Percentiles rank a stretch among this genome's conserved stretches.
Conservation (phyloP, 2,329 filamentous ascomycete genomes). For the Grosmannia penicillata region DNA sequence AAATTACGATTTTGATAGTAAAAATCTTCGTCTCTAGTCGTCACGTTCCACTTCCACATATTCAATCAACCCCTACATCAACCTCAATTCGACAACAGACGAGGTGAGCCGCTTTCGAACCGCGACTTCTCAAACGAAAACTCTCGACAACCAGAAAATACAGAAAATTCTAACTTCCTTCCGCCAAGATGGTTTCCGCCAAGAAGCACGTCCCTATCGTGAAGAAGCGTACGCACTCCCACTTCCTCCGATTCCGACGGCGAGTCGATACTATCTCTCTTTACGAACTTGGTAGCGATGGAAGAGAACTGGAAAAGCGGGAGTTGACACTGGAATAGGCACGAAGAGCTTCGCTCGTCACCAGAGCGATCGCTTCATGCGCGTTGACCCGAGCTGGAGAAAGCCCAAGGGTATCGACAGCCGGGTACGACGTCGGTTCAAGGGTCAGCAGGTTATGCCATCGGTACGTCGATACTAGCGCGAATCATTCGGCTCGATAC, state of each 20-base stretch:
- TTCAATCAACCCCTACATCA: background rate
- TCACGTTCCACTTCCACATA: background rate
- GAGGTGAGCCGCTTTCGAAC: background rate
- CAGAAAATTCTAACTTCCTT: background rate
- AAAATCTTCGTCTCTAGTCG: background rate
- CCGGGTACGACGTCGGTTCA: slow-evolving; percentile 92
- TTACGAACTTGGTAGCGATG: background rate
- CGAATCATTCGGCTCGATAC: background rate
- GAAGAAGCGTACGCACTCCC: slow-evolving; percentile 79
- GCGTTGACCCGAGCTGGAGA: slow-evolving; percentile 78
- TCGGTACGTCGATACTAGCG: slow-evolving; percentile 53
- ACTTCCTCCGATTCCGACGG: background rate
- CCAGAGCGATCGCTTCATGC: slow-evolving; percentile 94
- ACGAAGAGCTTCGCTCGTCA: slow-evolving; percentile 93
- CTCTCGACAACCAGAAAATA: background rate
- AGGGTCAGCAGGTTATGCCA: slow-evolving; percentile 90
- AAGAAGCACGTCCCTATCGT: slow-evolving; percentile 99
- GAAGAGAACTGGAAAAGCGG: slow-evolving; percentile 2
- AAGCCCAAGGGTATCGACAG: slow-evolving; percentile 99
- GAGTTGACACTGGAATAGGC: slow-evolving; percentile 36
- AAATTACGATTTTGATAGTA: background rate
- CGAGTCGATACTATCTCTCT: background rate
- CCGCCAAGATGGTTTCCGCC: slow-evolving; percentile 80
- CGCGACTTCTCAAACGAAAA: background rate
- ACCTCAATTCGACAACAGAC: background rate